Conservation (phyloP, 768 basidiomycete genomes). For the Agrocybe praecox region DNA sequence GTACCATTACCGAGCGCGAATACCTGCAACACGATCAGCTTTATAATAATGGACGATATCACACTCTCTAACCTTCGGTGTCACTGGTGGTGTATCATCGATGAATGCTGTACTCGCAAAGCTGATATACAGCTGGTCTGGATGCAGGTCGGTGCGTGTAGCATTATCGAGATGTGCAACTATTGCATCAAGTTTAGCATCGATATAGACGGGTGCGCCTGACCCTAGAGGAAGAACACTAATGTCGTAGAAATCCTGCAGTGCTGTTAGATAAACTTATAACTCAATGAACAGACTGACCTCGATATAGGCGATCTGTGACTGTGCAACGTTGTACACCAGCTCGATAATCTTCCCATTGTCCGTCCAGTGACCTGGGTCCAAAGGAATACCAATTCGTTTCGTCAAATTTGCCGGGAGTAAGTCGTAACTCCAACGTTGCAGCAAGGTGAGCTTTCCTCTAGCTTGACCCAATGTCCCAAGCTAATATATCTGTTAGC, state of each 20-base stretch:
- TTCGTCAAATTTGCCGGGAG: constrained; percentile 39
- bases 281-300: constrained; percentile 12
- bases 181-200: constrained; percentile 43
- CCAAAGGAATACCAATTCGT: constrained; percentile 47
- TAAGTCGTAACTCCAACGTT: constrained; percentile 45
- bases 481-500: constrained; percentile 29
- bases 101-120: constrained; percentile 48
- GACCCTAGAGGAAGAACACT: constrained; percentile 32
- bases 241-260: constrained; percentile 44
- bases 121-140: constrained; percentile 48
- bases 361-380: constrained; percentile 47
- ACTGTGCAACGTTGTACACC: constrained; percentile 38
- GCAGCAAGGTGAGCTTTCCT: constrained; percentile 52
- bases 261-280: background rate
- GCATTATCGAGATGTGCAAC: constrained; percentile 45
- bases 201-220: constrained; percentile 38
- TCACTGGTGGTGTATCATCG: constrained; percentile 32
- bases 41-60: background rate
- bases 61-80: constrained; percentile 31
- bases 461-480: constrained; percentile 53
- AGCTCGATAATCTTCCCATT: constrained; percentile 47
- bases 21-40: constrained; percentile 25
- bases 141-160: constrained; percentile 29
- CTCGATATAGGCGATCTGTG: constrained; percentile 47
- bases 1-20: constrained; percentile 43